A percentile compares a stretch with the other conserved stretches of the same genome.
These are phyloP conservation scores for Ophiocytium majus DNA, from an alignment of 352 stramenopile species.

Conservation along the genomic window DNA sequence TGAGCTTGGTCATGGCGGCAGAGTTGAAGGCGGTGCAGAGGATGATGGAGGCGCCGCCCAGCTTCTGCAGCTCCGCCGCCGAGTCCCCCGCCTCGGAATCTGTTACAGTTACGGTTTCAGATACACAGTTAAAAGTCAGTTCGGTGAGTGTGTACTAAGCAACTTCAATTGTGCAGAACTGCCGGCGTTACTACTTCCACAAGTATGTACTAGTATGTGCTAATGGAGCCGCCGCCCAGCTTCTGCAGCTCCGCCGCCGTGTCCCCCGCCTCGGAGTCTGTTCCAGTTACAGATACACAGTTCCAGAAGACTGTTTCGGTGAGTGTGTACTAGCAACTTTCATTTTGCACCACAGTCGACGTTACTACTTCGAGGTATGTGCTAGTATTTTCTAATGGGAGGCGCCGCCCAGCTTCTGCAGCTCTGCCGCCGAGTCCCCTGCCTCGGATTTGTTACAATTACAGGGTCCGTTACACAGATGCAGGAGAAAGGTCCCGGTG, in stretches of 20 bases:
- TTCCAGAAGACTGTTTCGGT: not conserved
- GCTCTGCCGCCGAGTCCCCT: not conserved
- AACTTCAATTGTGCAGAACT: no score
- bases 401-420: not conserved
- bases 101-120: constrained; percentile 25
- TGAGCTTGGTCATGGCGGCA: not conserved
- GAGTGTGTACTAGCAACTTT: no score
- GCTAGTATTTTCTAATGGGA: no score
- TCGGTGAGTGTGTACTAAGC: no score
- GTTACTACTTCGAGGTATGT: no score
- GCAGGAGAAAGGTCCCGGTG: no score
- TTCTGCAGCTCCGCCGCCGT: not conserved
- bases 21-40: not conserved
- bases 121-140: no score
- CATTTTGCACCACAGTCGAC: no score
- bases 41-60: not conserved
- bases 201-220: no score
- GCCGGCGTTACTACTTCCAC: no score
- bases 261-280: not conserved
- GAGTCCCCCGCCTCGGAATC: not conserved
- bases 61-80: not conserved
- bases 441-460: constrained; percentile 19
- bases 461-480: no score
- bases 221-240: constrained; percentile 12
- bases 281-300: not conserved